Evolutionary conservation across 1,284 basidiomycete genomes (phyloP), one percentile per base, ranked within the genome.

Genomic region (Cutaneotrichosporon arboriforme): DNA sequence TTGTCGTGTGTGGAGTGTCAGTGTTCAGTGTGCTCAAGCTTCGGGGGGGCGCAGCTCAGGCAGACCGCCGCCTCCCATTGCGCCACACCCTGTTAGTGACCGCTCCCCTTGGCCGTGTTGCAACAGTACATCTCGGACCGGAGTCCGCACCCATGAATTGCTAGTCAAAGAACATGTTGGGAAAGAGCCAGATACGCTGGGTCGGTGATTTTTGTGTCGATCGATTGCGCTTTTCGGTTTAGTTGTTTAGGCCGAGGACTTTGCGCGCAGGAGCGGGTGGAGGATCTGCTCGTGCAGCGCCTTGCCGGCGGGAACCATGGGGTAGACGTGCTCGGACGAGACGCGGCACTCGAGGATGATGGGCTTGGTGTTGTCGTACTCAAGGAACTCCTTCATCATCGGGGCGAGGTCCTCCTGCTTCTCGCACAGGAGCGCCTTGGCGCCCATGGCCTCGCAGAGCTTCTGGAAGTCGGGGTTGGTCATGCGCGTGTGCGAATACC

Each of bases 351-450:
- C 93, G 79, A 98, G 80, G 59, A 98, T 75, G 42, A 97, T 82
- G 2, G 94, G 94, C 76, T 83, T 87, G 55, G 80, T 80, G 61
- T 83, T 86, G 57, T 75, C 72, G 75, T 94, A 96, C 77, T 94
- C 92, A 65, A 98, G 81, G 77, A 98, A 96, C 81, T 97, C 93
- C 79, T 92, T 91, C 92, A 98, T 97, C 81, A 88, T 94, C 37
- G 80, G 83, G 0, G 90, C 89, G 13, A 98, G 80, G 52, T 98
- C 93, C 39, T 81, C 84, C 8, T 81, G 70, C 35, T 70, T 82
- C 44, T 80, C 76, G 72, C 87, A 90, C 57, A 88, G 81, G 66
- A 97, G 84, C 7, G 88, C 90, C 69, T 97, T 90, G 48, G 92
- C 86, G 54, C 86, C 84, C 92, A 97, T 97, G 4, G 90, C 79